Base-by-base conservation (phyloP, 495 filamentous ascomycete genomes). In the Hypomontagnella monticulosa region DNA sequence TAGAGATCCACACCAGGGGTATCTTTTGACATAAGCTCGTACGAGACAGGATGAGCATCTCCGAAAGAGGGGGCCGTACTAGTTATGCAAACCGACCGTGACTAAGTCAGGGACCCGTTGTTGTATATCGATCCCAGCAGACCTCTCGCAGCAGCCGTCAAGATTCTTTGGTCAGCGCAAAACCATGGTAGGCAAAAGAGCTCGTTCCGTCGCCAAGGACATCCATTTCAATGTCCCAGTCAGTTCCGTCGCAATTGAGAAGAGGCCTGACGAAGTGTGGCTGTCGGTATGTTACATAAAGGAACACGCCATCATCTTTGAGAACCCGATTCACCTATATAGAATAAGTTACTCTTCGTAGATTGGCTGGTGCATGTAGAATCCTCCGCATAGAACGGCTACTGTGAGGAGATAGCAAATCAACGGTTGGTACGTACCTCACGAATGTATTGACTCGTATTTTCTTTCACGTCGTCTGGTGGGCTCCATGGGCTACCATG, bases 261-360 rank as follows among this genome's bases (percentile, higher is more conserved):
- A 87, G 69, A 14, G 81, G 79, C 58, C 75, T 81, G 42, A 88
- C 79, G 59, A 87, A 87, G 64, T 87, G 85, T n/a, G 82, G 86
- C 41, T 87, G 87, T 32, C 84, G 76, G 49, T 81, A 88, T 2
- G 85, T 85, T 38, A 89, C 78, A 59, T 84, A 87, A 1, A 89
- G 66, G 57, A 84, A 87, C 6, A 71, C 58, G 4, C 84, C 86
- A 11, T 76, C 79, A 15, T 78, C 71, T 68, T 83, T 87, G 36
- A 88, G 70, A 34, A 86, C 80, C 33, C 86, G 73, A 9, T 75
- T 68, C 52, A 87, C 80, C 82, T 85, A 47, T 11, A 58, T 20
- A 4, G 41, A 37, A 34, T 72, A 46, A 70, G 69, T 55, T 71
- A 33, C 18, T 14, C 37, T 20, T 38, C 54, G 46, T 40, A 56